Percentiles rank a stretch among this genome's conserved stretches.
phyloP scores from a whole-genome alignment of 129 eudicot species.

The Calendula officinalis region DNA sequence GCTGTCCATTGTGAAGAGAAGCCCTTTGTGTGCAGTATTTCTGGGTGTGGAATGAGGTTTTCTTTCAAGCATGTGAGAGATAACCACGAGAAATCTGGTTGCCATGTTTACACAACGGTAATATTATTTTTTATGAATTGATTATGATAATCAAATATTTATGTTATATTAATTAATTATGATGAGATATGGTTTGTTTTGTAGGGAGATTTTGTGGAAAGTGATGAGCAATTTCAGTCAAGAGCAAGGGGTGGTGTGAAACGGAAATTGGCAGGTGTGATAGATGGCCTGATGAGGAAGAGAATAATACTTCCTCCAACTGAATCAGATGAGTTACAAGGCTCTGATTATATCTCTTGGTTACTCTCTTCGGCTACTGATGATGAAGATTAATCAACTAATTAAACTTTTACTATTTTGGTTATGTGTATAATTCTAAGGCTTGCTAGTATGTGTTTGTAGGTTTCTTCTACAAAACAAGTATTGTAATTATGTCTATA shows the following conservation, averaged over 20 bases:
- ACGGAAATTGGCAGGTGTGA: conserved; percentile 49
- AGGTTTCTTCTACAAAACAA: conserved; percentile 1
- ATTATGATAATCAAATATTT: not conserved
- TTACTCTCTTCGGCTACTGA: conserved; percentile 27
- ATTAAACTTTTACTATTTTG: not conserved
- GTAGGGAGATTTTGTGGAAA: conserved; percentile 86
- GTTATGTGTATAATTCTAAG: conserved; percentile 14
- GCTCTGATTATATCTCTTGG: conserved; percentile 50
- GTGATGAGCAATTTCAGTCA: conserved; percentile 60
- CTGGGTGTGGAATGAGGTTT: conserved; percentile 80
- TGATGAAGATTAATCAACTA: conserved; percentile 24
- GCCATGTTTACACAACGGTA: conserved; percentile 62
- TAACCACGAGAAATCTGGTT: conserved; percentile 68
- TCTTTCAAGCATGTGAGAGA: conserved; percentile 83
- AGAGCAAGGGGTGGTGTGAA: conserved; percentile 78
- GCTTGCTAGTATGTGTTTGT: not conserved
- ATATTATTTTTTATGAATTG: not conserved
- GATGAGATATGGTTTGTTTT: not conserved
- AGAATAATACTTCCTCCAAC: conserved; percentile 46
- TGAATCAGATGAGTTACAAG: conserved; percentile 31
- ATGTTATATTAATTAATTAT: not conserved
- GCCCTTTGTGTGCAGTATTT: conserved; percentile 61
- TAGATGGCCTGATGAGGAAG: conserved; percentile 61
- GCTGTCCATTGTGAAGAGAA: conserved; percentile 58
- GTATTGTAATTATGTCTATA: conserved; percentile 15